Evolutionary conservation across 2,329 filamentous ascomycete species (phyloP).

Genomic region (Hawksworthiomyces lignivorus): DNA sequence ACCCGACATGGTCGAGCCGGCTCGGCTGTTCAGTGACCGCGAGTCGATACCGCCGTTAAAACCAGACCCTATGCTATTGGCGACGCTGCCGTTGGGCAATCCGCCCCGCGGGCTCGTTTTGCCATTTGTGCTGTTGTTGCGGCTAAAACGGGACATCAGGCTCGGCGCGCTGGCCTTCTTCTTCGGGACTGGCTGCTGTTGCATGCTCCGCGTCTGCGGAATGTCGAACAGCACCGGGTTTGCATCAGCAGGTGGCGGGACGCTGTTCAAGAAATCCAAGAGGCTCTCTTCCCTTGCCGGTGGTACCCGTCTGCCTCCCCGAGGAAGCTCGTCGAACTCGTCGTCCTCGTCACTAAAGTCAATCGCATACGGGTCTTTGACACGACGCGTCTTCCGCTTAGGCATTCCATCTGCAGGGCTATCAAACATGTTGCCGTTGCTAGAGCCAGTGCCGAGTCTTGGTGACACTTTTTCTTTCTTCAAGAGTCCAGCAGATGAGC

Average conservation of each 20-base stretch:
- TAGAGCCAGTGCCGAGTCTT: background rate
- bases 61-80: conserved; percentile 2
- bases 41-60: conserved; percentile 19
- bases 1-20: conserved; percentile 18
- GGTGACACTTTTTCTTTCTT: conserved; percentile 23
- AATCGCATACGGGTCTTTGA: conserved; percentile 89
- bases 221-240: conserved; percentile 26
- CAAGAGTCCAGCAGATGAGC: conserved; percentile 68
- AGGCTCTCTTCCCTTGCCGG: conserved; percentile 56
- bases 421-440: conserved; percentile 31
- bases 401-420: conserved; percentile 50
- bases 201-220: conserved; percentile 23
- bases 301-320: conserved; percentile 29
- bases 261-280: conserved; percentile 65
- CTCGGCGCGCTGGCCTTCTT: conserved; percentile 59
- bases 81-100: conserved; percentile 17
- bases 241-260: conserved; percentile 54
- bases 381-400: conserved; percentile 65
- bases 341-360: conserved; percentile 66
- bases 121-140: conserved; percentile 21
- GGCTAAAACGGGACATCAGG: conserved; percentile 50
- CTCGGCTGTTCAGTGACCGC: conserved; percentile 33
- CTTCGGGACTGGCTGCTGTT: conserved; percentile 35
- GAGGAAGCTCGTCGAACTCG: conserved; percentile 26
- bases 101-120: conserved; percentile 19